phyloP scores from a whole-genome alignment of 208 protist genomes.

The Herpetomonas tarakana region DNA sequence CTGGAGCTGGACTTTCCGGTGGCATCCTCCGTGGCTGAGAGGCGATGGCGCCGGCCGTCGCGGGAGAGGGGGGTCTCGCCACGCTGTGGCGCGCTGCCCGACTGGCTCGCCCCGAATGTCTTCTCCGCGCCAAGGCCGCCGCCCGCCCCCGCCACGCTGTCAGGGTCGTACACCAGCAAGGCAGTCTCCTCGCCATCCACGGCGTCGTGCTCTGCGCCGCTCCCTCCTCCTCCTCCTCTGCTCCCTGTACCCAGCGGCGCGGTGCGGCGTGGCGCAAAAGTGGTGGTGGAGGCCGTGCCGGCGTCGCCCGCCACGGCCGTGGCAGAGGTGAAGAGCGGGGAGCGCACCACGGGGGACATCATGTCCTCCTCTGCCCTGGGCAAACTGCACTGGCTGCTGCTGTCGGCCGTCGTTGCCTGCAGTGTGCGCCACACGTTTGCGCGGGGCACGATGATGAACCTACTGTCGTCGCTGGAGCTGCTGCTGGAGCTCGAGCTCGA shows the following conservation, averaged over 20 bases:
- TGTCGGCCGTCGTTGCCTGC: conserved; percentile 15
- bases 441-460: conserved; percentile 64
- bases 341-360: conserved; percentile 1
- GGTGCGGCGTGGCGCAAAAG: background rate
- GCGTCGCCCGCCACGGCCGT: background rate
- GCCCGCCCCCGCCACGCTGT: no score
- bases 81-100: no score
- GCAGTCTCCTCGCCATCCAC: background rate
- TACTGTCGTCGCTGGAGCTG: conserved; percentile 26
- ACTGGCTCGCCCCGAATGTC: background rate
- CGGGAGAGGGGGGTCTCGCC: no score
- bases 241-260: background rate
- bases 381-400: background rate
- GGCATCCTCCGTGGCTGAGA: background rate
- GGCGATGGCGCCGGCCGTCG: background rate
- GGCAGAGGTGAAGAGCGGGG: conserved; percentile 9
- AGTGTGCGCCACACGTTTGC: conserved; percentile 71
- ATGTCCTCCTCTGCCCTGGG: background rate
- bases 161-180: background rate
- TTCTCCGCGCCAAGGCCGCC: background rate
- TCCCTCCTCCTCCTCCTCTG: no score
- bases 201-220: background rate
- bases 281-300: background rate
- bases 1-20: background rate
- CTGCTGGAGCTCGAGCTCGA: conserved; percentile 20